Evolutionary conservation across 371 early-diverging fungal genomes (phyloP), one percentile per base, ranked within the genome.

Genomic region (Dinochytrium kinnereticum): DNA sequence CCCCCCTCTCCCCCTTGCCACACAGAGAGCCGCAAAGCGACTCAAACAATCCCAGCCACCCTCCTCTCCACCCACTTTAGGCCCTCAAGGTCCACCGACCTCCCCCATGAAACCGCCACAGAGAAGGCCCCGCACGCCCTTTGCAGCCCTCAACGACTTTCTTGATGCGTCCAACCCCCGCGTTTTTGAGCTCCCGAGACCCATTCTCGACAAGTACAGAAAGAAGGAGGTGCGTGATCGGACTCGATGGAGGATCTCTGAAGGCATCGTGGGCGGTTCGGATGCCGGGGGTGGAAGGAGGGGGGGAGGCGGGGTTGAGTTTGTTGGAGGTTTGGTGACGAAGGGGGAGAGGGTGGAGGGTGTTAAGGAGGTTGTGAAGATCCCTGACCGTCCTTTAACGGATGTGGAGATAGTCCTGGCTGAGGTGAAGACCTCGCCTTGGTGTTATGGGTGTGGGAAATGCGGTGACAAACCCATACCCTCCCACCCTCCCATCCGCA

Each of bases 161-260:
- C 30, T 61, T 61, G 37, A 61, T 61, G 37, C n/a, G 15, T 34
- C 7, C 13, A 28, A 61, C 7, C 61, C 61, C 28, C 30, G 36
- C 19, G 24, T 36, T 28, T 61, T 61, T 37, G 61, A 61, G 37
- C 61, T 61, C 26, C 36, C 61, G 2, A 30, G 61, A 34, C 36
- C 61, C 13, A 61, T 61, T 37, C 26, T 61, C 3, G 61, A 61
- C 61, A 61, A 61, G 61, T 61, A 61, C 61, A 30, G 61, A 15
- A 7, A 26, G 36, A 31, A 26, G 34, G 61, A 61, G 26, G 61
- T 24, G 10, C 28, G 61, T 5, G 61, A 61, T 24, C 19, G 44
- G 44, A 44, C 44, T 44, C 13, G 44, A 19, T 44, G 44, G 7
- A 13, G 44, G 44, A 19, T 13, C 19, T 13, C 44, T 19, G 44